Base-by-base conservation (phyloP, 2,329 filamentous ascomycete species). In the Aspergillus sp. region DNA sequence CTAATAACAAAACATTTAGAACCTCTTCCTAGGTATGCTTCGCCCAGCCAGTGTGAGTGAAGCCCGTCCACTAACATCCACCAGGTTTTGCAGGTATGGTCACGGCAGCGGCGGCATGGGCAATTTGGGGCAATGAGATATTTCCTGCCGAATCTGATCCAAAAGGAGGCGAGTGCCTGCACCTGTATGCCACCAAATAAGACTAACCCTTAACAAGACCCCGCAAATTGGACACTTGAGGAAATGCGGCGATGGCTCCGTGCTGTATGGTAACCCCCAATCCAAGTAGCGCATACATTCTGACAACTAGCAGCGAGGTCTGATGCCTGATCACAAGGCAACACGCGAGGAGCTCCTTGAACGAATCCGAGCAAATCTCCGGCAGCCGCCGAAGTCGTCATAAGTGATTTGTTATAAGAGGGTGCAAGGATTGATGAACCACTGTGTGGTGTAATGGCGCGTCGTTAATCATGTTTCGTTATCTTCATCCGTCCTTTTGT, bases 101-200 rank as follows among this genome's bases (percentile, higher is more conserved):
- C 14, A 90, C 90, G 6, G 91, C 90, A 2, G 91, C 89, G 2
- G 89, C 91, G 15, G 86, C 85, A 43, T 96, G 90, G 88, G 84
- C 85, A 17, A 93, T 97, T 66, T 96, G 90, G 87, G 91, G 91
- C 56, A 83, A 85, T 53, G 91, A 93, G 62, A 84, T 97, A 68
- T 96, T 97, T 68, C 93, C 93, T 1, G 75, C 84, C 3, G 80
- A 86, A 63, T 60, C 80, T 48, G 92, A 96, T 70, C 91, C 93
- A n/a, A 90, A 80, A 27, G 92, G 92, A 59, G 83, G 91, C 79
- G 85, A 59, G 58, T 31, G 43, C 41, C 21, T 12, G 6, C 27
- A 27, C 24, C 37, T 12, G 31, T 51, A 46, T 21, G 52, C 19
- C 27, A 27, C 33, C 40, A 47, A 45, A 46, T 23, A 43, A 52